Evolutionary conservation across 768 basidiomycete genomes (phyloP).

Genomic region (Trametes villosa): DNA sequence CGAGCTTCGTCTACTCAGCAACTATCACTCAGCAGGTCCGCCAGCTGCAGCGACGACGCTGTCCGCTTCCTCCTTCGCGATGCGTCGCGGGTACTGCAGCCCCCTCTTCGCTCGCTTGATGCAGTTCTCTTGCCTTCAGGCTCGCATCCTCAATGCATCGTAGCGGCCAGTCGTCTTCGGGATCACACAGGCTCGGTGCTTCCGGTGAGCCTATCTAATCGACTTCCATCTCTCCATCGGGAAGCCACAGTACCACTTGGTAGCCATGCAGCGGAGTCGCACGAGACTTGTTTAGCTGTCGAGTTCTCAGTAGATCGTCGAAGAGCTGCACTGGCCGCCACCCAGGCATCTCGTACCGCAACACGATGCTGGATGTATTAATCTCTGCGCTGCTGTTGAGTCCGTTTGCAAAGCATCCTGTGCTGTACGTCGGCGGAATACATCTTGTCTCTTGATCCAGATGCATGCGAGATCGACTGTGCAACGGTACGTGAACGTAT

Average conservation of each 20-base stretch:
- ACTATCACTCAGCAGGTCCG: neutral
- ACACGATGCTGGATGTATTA: too few species aligned
- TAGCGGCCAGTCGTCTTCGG: neutral
- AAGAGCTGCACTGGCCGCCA: too few species aligned
- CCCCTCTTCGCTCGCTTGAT: neutral
- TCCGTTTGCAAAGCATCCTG: too few species aligned
- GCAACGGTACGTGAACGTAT: too few species aligned
- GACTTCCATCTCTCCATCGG: neutral
- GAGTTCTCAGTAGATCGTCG: too few species aligned
- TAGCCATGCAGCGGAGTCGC: neutral
- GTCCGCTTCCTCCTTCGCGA: neutral
- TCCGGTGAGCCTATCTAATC: slow-evolving; percentile 5
- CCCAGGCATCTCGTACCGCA: too few species aligned
- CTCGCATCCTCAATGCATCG: neutral
- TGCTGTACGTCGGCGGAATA: too few species aligned
- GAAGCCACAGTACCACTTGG: neutral
- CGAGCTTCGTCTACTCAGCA: slow-evolving; percentile 8
- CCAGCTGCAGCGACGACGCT: neutral
- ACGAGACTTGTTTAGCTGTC: neutral
- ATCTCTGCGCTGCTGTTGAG: too few species aligned
- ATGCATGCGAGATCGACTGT: too few species aligned
- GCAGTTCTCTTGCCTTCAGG: neutral
- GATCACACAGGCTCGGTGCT: neutral
- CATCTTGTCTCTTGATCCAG: too few species aligned
- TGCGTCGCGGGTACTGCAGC: neutral